Percentiles rank a stretch among this genome's conserved stretches.
Evolutionary conservation across 805 yeast genomes (phyloP).

Genomic region (Schwanniomyces yamadae): DNA sequence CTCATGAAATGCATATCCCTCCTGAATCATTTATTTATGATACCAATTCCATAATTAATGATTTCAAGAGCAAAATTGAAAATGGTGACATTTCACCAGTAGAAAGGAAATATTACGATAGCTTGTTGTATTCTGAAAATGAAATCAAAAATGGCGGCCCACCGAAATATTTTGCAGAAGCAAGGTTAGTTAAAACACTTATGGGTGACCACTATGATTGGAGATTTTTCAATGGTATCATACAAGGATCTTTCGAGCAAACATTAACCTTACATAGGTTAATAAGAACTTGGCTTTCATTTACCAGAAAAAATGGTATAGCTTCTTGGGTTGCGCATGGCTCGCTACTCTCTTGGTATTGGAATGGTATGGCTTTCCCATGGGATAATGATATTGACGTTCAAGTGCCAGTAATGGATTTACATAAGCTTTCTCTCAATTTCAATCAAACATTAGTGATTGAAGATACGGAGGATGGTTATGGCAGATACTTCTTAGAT

Average conservation of each 20-base stretch:
- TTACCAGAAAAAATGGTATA: constrained; percentile 38
- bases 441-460: constrained; percentile 46
- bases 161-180: constrained; percentile 35
- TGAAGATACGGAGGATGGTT: constrained; percentile 27
- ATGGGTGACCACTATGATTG: constrained; percentile 39
- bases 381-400: constrained; percentile 61
- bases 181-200: constrained; percentile 19
- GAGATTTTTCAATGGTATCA: constrained; percentile 32
- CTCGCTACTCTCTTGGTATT: constrained; percentile 45
- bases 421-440: constrained; percentile 40
- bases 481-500: constrained; percentile 34
- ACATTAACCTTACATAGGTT: constrained; percentile 39
- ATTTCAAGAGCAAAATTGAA: constrained; percentile 9
- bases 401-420: constrained; percentile 42
- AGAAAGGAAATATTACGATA: constrained; percentile 12
- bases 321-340: constrained; percentile 43
- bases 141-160: constrained; percentile 14
- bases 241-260: constrained; percentile 23
- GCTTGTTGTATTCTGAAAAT: constrained; percentile 16
- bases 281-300: constrained; percentile 44
- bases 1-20: constrained; percentile 3
- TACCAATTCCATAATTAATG: constrained; percentile 22
- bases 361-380: constrained; percentile 53
- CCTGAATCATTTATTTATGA: constrained; percentile 13
- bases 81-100: background rate